A percentile compares a stretch with the other conserved stretches of the same genome.
Evolutionary conservation across 1,284 basidiomycete species (phyloP).

Genomic region (Irpex lacteus): DNA sequence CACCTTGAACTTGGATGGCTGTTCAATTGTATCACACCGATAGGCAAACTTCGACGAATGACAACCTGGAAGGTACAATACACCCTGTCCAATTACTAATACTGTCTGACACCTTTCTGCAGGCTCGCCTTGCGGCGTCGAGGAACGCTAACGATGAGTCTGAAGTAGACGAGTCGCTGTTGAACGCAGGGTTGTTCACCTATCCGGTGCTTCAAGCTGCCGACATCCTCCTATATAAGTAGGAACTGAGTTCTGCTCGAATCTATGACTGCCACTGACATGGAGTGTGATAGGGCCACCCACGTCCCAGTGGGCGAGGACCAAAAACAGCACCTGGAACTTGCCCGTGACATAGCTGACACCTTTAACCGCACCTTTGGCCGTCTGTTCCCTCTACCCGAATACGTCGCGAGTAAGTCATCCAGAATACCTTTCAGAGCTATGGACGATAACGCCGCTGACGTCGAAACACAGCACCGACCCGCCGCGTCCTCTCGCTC

Average conservation of each 20-base stretch:
- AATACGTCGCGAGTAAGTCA: constrained; percentile 71
- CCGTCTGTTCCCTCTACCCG: constrained; percentile 71
- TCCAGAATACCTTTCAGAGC: background rate
- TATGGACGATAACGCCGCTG: background rate
- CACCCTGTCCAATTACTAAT: background rate
- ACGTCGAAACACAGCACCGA: constrained; percentile 53
- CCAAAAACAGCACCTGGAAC: constrained; percentile 91
- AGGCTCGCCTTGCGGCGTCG: constrained; percentile 76
- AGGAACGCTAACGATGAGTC: constrained; percentile 73
- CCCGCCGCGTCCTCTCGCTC: constrained; percentile 79
- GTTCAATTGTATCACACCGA: constrained; percentile 79
- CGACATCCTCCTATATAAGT: constrained; percentile 88
- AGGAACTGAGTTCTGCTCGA: constrained; percentile 17
- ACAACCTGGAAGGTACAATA: constrained; percentile 90
- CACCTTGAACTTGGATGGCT: constrained; percentile 94
- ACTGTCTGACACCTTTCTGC: constrained; percentile 7
- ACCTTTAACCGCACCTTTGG: constrained; percentile 75
- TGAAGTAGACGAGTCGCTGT: constrained; percentile 77
- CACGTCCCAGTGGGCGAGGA: constrained; percentile 96
- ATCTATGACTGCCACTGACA: background rate
- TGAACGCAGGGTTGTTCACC: constrained; percentile 85
- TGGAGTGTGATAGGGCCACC: constrained; percentile 58
- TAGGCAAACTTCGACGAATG: constrained; percentile 86
- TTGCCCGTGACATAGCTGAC: constrained; percentile 82
- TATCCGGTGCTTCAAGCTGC: constrained; percentile 95